Conservation (phyloP, 352 stramenopile species). For the Phytophthora aleatoria region DNA sequence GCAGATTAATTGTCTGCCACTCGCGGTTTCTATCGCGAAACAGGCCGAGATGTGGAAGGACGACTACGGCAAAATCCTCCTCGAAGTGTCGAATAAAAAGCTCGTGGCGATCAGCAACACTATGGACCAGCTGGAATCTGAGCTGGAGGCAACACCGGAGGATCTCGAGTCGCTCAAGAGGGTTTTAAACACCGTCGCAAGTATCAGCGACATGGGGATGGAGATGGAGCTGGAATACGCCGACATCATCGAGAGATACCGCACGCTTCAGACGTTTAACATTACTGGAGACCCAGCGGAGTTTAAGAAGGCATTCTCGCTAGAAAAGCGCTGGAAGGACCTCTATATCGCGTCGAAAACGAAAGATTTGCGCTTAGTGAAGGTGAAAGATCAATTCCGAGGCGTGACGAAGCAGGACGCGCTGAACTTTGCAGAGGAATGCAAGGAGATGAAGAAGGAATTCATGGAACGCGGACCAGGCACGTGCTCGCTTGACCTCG, state of each 20-base stretch:
- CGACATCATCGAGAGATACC: conserved; percentile 94
- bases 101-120: conserved; percentile 72
- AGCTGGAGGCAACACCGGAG: conserved; percentile 79
- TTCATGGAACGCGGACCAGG: conserved; percentile 89
- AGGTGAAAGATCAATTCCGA: conserved; percentile 95
- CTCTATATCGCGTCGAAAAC: conserved; percentile 90
- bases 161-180: conserved; percentile 95
- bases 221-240: conserved; percentile 94
- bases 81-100: conserved; percentile 87
- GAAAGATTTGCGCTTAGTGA: conserved; percentile 92
- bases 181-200: conserved; percentile 92
- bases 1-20: conserved; percentile 91
- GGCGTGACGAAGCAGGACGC: conserved; percentile 93
- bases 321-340: conserved; percentile 86
- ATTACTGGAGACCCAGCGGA: conserved; percentile 80
- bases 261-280: conserved; percentile 81
- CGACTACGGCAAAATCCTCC: conserved; percentile 93
- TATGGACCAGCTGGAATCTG: conserved; percentile 79
- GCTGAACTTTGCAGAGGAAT: conserved; percentile 87
- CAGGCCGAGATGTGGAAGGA: conserved; percentile 94
- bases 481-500: conserved; percentile 82
- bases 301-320: conserved; percentile 65
- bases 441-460: conserved; percentile 83
- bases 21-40: conserved; percentile 90
- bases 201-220: conserved; percentile 89